Evolutionary conservation across 352 stramenopile genomes (phyloP).

Genomic region (Phytophthora fragariaefolia): DNA sequence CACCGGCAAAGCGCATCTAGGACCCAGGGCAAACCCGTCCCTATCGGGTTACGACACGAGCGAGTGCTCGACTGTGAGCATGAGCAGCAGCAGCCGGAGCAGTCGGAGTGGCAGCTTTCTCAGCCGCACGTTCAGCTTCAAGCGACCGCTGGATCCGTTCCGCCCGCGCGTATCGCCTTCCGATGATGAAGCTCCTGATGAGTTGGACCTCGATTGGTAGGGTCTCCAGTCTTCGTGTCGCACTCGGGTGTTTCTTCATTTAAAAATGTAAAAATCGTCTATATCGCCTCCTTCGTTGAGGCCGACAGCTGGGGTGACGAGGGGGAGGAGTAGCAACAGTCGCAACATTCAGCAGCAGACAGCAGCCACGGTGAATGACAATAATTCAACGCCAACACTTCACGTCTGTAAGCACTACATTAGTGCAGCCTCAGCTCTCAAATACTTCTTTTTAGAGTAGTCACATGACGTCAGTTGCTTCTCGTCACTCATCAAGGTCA

Average conservation of each 20-base stretch:
- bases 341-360: no score
- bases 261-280: no score
- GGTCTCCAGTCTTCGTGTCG: neutral
- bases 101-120: conserved; percentile 31
- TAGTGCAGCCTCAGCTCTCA: no score
- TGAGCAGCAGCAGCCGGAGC: conserved; percentile 30
- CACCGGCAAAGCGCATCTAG: conserved; percentile 17
- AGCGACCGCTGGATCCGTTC: conserved; percentile 26
- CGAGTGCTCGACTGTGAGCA: conserved; percentile 22
- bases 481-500: no score
- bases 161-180: conserved; percentile 29
- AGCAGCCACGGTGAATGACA: no score
- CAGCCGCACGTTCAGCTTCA: conserved; percentile 34
- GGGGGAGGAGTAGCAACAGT: no score
- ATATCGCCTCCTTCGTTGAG: no score
- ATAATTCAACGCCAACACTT: no score
- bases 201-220: conserved; percentile 35
- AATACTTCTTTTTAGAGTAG: no score
- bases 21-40: neutral
- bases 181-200: conserved; percentile 25
- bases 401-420: no score
- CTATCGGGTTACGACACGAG: conserved; percentile 13
- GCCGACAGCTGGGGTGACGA: no score
- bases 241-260: conserved; percentile 8
- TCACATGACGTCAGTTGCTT: no score